Percentiles rank a stretch among this genome's conserved stretches.
These are phyloP conservation scores for Pythium rhizo-oryzae DNA, from an alignment of 352 stramenopile species.

Conservation along the genomic window DNA sequence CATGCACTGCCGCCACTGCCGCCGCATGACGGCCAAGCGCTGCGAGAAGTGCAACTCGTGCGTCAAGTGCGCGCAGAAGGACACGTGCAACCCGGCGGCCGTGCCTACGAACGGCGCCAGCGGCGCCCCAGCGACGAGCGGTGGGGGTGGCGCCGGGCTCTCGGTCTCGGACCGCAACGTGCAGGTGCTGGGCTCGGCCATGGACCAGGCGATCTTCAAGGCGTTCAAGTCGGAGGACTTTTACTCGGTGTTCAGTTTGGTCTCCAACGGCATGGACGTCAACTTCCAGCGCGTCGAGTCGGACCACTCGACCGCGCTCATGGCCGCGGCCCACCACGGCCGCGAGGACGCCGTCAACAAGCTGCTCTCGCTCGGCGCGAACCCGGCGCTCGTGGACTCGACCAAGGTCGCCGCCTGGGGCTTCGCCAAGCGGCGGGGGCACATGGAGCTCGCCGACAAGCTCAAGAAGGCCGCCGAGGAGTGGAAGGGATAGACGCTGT, in stretches of 20 bases:
- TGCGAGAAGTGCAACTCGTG: conserved; percentile 67
- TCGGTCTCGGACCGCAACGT: conserved; percentile 76
- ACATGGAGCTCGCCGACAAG: conserved; percentile 65
- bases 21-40: conserved; percentile 77
- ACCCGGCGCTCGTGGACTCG: conserved; percentile 60
- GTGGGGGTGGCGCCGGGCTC: conserved; percentile 19
- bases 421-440: conserved; percentile 71
- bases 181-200: conserved; percentile 78
- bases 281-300: conserved; percentile 86
- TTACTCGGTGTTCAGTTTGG: conserved; percentile 77
- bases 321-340: conserved; percentile 81
- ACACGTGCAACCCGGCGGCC: conserved; percentile 42
- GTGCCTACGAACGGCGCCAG: not conserved
- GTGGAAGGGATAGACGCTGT: conserved; percentile 36
- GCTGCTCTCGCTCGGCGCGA: conserved; percentile 63
- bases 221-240: conserved; percentile 81
- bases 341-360: conserved; percentile 72
- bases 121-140: not conserved
- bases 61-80: conserved; percentile 77
- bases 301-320: conserved; percentile 71
- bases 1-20: conserved; percentile 64
- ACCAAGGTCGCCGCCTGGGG: conserved; percentile 60
- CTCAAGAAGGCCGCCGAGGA: conserved; percentile 73
- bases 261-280: conserved; percentile 84
- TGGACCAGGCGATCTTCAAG: conserved; percentile 84